Percentiles rank a stretch among this genome's conserved stretches.
These are phyloP conservation scores for Flaveria sonorensis DNA, from an alignment of 129 eudicot genomes.

Conservation along the genomic window DNA sequence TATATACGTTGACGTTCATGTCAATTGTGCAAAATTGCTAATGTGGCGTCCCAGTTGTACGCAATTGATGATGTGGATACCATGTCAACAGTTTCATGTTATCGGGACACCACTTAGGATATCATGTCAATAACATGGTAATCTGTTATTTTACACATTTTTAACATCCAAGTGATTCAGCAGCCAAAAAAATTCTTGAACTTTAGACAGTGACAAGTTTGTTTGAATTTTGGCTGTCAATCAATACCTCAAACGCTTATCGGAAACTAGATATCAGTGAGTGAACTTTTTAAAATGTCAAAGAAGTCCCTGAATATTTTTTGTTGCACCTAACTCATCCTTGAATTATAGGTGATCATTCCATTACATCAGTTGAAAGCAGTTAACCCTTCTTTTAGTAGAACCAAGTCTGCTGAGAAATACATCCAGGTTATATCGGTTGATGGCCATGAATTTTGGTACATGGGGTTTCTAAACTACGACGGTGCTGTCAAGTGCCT, in stretches of 20 bases:
- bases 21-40: too few relatives aligned
- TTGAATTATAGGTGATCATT: slow-evolving; percentile 59
- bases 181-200: neutral
- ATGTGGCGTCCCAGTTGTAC: too few relatives aligned
- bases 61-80: neutral
- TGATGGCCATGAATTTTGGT: slow-evolving; percentile 94
- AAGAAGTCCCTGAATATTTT: neutral
- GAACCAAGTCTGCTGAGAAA: slow-evolving; percentile 70
- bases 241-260: neutral
- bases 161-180: neutral
- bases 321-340: neutral
- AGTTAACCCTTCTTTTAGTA: slow-evolving; percentile 65
- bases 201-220: neutral
- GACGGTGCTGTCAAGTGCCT: slow-evolving; percentile 68
- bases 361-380: slow-evolving; percentile 85
- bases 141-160: neutral
- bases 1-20: neutral
- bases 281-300: neutral
- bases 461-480: slow-evolving; percentile 78
- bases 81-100: neutral
- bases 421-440: slow-evolving; percentile 77
- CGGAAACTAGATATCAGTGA: neutral
- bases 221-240: neutral
- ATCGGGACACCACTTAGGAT: neutral
- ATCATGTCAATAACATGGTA: too few relatives aligned